These are phyloP conservation scores for Irpex rosettiformis DNA, from an alignment of 1,284 basidiomycete species.

Conservation along the genomic window DNA sequence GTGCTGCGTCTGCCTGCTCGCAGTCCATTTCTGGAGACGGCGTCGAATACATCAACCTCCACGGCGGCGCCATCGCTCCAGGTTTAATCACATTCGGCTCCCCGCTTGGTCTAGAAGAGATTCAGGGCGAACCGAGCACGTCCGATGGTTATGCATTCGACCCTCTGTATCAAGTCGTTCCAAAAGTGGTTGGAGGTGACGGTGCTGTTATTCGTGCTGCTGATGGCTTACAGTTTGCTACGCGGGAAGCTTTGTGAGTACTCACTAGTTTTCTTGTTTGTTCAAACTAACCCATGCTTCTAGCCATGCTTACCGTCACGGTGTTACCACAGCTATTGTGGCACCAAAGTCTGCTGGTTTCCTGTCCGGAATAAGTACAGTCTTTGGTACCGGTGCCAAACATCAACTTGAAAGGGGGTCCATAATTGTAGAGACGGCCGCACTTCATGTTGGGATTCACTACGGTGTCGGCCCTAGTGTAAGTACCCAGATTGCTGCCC, in stretches of 20 bases:
- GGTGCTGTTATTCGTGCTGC: conserved; percentile 58
- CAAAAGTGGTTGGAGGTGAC: conserved; percentile 46
- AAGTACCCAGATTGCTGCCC: conserved; percentile 67
- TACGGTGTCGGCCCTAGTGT: conserved; percentile 45
- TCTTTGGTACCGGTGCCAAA: conserved; percentile 61
- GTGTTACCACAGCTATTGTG: conserved; percentile 37
- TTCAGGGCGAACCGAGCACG: conserved; percentile 41
- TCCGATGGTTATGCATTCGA: conserved; percentile 46
- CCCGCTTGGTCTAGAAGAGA: conserved; percentile 34
- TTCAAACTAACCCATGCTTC: conserved; percentile 4
- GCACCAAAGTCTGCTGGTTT: conserved; percentile 42
- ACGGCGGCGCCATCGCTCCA: conserved; percentile 43
- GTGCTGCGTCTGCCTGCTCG: conserved; percentile 22
- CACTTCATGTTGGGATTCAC: conserved; percentile 65
- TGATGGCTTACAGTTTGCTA: conserved; percentile 74
- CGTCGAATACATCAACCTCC: conserved; percentile 26
- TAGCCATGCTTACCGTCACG: conserved; percentile 35
- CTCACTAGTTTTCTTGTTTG: background rate
- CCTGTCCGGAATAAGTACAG: conserved; percentile 55
- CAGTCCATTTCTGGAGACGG: conserved; percentile 32
- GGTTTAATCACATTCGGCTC: conserved; percentile 35
- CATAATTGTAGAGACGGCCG: conserved; percentile 62
- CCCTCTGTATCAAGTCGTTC: conserved; percentile 41
- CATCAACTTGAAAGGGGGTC: conserved; percentile 65
- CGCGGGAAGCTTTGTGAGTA: conserved; percentile 72